phyloP scores from a whole-genome alignment of 2,329 filamentous ascomycete genomes.

The Fusarium sp. region DNA sequence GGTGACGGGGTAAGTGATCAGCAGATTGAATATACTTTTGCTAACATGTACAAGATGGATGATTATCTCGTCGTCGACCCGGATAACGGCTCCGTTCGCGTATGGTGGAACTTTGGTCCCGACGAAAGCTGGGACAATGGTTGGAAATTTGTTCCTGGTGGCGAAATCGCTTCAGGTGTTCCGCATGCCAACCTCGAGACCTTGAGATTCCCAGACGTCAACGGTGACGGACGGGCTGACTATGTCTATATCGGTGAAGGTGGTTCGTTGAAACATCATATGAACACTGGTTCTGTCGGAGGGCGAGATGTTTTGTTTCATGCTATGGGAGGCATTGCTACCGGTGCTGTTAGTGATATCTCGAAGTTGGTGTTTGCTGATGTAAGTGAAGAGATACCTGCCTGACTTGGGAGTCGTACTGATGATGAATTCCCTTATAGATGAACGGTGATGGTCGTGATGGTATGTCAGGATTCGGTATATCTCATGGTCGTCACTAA shows the following conservation, averaged over 20 bases:
- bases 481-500: not conserved
- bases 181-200: conserved; percentile 42
- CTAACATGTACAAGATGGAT: not conserved
- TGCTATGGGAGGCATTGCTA: conserved; percentile 7
- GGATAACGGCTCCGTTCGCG: not conserved
- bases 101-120: conserved; percentile 16
- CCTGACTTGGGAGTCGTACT: no score
- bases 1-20: not conserved
- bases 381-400: not conserved
- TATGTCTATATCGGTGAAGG: conserved; percentile 41
- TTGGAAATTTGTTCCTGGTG: conserved; percentile 28
- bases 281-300: conserved; percentile 32
- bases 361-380: conserved; percentile 11
- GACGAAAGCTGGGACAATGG: not conserved
- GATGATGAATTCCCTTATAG: not conserved
- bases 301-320: not conserved
- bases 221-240: conserved; percentile 44
- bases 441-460: conserved; percentile 22
- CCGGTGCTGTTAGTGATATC: not conserved
- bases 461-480: not conserved
- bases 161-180: conserved; percentile 40
- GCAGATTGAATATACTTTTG: accelerated
- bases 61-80: conserved; percentile 13
- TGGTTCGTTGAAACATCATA: conserved; percentile 33
- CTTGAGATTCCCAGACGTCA: conserved; percentile 43